phyloP scores from a whole-genome alignment of 441 rosid genomes.

The Manihot esculenta region DNA sequence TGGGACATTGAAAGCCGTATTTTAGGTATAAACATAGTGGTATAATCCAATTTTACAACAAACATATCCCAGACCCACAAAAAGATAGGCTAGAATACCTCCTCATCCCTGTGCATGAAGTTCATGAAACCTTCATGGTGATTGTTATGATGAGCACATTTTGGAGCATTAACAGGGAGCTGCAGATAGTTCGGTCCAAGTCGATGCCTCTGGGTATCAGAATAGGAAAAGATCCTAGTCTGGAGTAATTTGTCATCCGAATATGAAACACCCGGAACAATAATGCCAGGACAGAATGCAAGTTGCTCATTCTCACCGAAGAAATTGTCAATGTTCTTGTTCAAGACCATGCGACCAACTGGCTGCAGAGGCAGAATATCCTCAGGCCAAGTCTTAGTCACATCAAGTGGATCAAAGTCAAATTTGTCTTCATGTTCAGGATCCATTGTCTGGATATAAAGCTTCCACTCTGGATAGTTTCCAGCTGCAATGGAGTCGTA shows the following conservation, averaged over 20 bases:
- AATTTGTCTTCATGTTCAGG: slow-evolving; percentile 75
- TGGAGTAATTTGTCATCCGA: slow-evolving; percentile 95
- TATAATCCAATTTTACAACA: not conserved
- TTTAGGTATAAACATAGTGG: not conserved
- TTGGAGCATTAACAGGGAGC: slow-evolving; percentile 92
- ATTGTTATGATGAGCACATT: slow-evolving; percentile 91
- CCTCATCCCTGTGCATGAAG: slow-evolving; percentile 93
- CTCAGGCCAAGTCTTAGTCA: slow-evolving; percentile 97
- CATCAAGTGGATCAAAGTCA: slow-evolving; percentile 97
- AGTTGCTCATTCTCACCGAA: slow-evolving; percentile 93
- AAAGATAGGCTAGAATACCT: slow-evolving; percentile 39
- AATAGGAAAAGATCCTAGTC: slow-evolving; percentile 78
- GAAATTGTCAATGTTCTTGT: slow-evolving; percentile 96
- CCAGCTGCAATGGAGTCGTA: slow-evolving; percentile 91
- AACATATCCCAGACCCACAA: not conserved
- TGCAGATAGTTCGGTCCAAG: slow-evolving; percentile 99
- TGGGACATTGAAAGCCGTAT: not conserved
- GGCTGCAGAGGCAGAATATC: slow-evolving; percentile 93
- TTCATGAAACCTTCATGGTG: slow-evolving; percentile 95
- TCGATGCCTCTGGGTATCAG: slow-evolving; percentile 98
- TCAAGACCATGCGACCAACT: slow-evolving; percentile 95
- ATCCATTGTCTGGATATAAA: slow-evolving; percentile 81
- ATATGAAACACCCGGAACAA: slow-evolving; percentile 88
- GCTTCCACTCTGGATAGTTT: slow-evolving; percentile 88
- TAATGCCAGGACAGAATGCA: slow-evolving; percentile 92